Base-by-base conservation (phyloP, 108 stramenopile species). In the Nitzschia sp. region DNA sequence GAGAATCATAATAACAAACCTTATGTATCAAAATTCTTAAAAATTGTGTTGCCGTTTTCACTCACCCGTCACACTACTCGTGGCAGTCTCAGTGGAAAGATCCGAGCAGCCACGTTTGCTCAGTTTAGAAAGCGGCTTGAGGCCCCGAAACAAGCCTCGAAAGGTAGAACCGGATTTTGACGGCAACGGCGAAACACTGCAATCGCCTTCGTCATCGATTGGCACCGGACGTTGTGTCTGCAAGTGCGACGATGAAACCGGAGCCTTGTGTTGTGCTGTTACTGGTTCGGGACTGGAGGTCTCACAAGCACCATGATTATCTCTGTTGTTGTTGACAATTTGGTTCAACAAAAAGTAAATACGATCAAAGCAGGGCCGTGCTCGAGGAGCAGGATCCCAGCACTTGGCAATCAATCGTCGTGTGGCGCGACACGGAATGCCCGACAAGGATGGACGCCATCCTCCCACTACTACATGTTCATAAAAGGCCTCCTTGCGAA, bases 401-500 rank as follows among this genome's bases (percentile, higher is more conserved):
- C 67, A 68, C 23, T 45, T 57, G 24, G 24, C 25, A 32, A 74
- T 74, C 26, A 74, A 54, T 45, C 25, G 25, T 3, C 74, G 57
- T 28, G 62, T 45, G 36, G 32, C 34, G 11, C 32, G 47, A 30
- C 66, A 74, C 6, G 74, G 66, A 45, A 74, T 60, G 15, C 26
- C 17, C 15, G 21, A 17, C 13, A 65, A 49, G 30, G 45, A 48
- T 23, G 72, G 72, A 32, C 72, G 21, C 49, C 51, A 54, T 11
- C 65, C 65, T 54, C 33, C 34, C 24, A 59, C 26, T 1, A 59
- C 56, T 18, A 66, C 64, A 33, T 59, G 45, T 0, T 27, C 36
- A 30, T 19, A 36, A 21, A 62, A 72, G n/a, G 58, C 69, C n/a
- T 48, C 36, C 21, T 54, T 62, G 11, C 71, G 69, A 48, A 71